Conservation (phyloP, 345 rosid genomes). For the Murraya paniculata region DNA sequence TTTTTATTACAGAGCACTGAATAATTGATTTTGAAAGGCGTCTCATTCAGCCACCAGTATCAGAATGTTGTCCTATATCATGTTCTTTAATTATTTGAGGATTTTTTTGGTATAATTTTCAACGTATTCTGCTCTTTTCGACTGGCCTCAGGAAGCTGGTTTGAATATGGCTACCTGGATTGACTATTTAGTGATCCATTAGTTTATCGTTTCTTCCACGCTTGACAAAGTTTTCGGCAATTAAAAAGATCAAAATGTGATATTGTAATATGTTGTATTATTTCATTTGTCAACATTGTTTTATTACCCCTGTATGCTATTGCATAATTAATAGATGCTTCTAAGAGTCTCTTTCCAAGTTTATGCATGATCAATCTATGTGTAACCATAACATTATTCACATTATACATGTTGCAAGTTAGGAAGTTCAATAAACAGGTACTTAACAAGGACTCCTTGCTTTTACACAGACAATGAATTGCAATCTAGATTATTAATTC, state of each 20-base stretch:
- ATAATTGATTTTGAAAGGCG: constrained; percentile 11
- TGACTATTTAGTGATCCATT: background rate
- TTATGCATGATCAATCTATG: background rate
- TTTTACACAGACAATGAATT: background rate
- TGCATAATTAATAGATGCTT: background rate
- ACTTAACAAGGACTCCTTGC: background rate
- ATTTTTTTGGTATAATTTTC: background rate
- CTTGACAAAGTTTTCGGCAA: background rate
- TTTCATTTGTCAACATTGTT: background rate
- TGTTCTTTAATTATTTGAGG: constrained; percentile 5
- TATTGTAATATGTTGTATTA: background rate
- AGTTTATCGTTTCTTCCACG: background rate
- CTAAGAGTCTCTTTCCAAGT: background rate
- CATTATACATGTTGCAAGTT: constrained; percentile 9
- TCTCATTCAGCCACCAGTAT: background rate
- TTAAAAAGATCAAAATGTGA: background rate
- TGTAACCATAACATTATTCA: background rate
- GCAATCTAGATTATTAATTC: constrained; percentile 7
- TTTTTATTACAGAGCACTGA: constrained; percentile 20
- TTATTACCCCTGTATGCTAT: background rate
- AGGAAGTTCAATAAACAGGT: constrained; percentile 2
- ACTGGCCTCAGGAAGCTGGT: background rate
- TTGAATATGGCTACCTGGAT: background rate
- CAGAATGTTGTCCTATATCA: background rate
- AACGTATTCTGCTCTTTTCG: background rate